These are phyloP conservation scores for Cadophora gregata DNA, from an alignment of 2,329 filamentous ascomycete genomes.

Conservation along the genomic window DNA sequence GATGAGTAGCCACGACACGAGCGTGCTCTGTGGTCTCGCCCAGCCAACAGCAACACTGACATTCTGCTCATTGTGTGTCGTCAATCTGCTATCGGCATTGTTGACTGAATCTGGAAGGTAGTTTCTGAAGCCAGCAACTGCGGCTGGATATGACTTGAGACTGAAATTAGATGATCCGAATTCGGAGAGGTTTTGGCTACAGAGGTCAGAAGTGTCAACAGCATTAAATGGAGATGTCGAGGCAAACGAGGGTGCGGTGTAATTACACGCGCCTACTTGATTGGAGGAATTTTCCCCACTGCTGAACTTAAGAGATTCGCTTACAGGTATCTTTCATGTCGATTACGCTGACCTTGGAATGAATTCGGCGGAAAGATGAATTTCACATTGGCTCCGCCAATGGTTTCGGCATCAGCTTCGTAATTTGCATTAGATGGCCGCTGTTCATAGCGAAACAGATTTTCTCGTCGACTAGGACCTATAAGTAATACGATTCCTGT, in stretches of 20 bases:
- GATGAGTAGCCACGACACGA: conserved; percentile 84
- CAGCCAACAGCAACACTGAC: conserved; percentile 79
- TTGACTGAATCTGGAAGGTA: conserved; percentile 56
- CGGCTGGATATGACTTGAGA: conserved; percentile 66
- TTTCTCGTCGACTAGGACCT: conserved; percentile 69
- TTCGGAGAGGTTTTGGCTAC: conserved; percentile 46
- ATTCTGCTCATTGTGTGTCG: conserved; percentile 75
- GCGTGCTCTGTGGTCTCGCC: conserved; percentile 67
- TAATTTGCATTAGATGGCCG: conserved; percentile 56
- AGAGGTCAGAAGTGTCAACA: background rate
- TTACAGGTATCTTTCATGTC: conserved; percentile 53
- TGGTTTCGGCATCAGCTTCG: conserved; percentile 46
- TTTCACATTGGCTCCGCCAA: conserved; percentile 55
- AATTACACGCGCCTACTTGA: background rate
- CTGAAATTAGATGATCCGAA: conserved; percentile 55
- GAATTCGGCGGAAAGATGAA: conserved; percentile 65
- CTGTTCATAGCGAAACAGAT: conserved; percentile 60
- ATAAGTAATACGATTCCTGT: conserved; percentile 75
- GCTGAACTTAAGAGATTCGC: conserved; percentile 44
- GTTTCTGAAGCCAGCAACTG: conserved; percentile 63
- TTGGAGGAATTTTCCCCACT: background rate
- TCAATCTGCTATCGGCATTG: conserved; percentile 72
- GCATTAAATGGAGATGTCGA: background rate
- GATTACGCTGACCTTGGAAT: conserved; percentile 49
- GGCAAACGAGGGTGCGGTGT: background rate